phyloP scores from a whole-genome alignment of 345 rosid species.

The Lumnitzera littorea region DNA sequence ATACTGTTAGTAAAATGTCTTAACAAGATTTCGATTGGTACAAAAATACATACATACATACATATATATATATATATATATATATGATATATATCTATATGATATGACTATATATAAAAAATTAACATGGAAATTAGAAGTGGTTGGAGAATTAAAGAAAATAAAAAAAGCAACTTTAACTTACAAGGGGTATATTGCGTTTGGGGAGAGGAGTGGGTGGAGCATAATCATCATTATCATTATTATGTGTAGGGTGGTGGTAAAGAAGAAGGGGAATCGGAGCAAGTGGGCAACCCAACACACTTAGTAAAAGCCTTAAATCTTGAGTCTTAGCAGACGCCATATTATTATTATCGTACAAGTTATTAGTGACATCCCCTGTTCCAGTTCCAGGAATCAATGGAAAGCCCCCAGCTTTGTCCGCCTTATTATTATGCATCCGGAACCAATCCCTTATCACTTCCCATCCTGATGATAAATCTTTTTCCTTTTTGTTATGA shows the following conservation, averaged over 20 bases:
- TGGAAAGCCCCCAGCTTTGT: constrained; percentile 17
- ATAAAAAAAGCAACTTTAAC: constrained; percentile 3
- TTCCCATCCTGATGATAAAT: constrained; percentile 46
- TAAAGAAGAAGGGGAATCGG: constrained; percentile 50
- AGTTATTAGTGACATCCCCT: background rate
- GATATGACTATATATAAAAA: background rate
- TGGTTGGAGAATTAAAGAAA: too few species aligned
- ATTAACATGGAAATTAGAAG: background rate
- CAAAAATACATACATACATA: too few species aligned
- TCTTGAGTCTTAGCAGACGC: constrained; percentile 56
- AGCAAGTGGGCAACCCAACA: constrained; percentile 87
- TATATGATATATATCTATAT: too few species aligned
- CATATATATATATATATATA: too few species aligned
- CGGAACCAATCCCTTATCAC: constrained; percentile 88
- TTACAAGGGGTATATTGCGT: constrained; percentile 65
- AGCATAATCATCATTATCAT: background rate
- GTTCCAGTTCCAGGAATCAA: background rate
- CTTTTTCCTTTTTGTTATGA: constrained; percentile 54
- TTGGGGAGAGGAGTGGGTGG: constrained; percentile 23
- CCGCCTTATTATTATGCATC: constrained; percentile 35
- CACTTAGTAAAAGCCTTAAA: constrained; percentile 74
- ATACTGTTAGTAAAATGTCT: too few species aligned
- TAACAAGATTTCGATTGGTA: too few species aligned
- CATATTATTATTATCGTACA: background rate
- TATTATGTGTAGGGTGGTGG: constrained; percentile 8